Evolutionary conservation across 768 basidiomycete genomes (phyloP).

Genomic region (Lyophyllum decastes): DNA sequence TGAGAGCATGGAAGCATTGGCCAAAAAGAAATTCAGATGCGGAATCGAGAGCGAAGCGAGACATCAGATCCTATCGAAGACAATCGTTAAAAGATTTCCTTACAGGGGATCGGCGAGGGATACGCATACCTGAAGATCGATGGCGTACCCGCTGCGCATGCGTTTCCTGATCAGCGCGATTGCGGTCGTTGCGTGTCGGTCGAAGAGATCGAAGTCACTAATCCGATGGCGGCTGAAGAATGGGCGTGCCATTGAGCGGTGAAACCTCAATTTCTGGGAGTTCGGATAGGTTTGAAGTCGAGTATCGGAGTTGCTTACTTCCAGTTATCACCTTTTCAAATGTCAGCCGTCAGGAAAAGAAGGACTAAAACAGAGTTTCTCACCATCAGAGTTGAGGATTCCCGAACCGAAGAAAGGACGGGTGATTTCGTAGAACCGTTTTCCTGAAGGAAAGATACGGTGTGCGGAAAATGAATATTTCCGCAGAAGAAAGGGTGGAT

Average conservation of each 20-base stretch:
- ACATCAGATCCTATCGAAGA: slow-evolving; percentile 49
- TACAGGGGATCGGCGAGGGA: background rate
- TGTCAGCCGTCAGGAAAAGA: background rate
- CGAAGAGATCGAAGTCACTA: slow-evolving; percentile 62
- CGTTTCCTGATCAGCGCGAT: slow-evolving; percentile 50
- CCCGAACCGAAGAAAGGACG: slow-evolving; percentile 58
- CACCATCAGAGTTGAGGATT: slow-evolving; percentile 71
- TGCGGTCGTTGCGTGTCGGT: slow-evolving; percentile 48
- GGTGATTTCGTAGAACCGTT: slow-evolving; percentile 44
- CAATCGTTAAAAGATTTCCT: background rate
- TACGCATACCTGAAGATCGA: slow-evolving; percentile 59
- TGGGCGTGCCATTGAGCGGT: slow-evolving; percentile 64
- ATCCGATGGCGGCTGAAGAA: slow-evolving; percentile 64
- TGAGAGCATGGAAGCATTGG: slow-evolving; percentile 52
- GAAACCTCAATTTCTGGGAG: slow-evolving; percentile 43
- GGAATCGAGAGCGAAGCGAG: slow-evolving; percentile 65
- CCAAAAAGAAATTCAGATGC: slow-evolving; percentile 71
- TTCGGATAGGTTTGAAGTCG: background rate
- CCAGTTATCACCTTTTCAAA: slow-evolving; percentile 34
- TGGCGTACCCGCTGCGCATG: slow-evolving; percentile 46
- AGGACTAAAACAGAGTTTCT: slow-evolving; percentile 4
- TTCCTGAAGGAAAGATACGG: slow-evolving; percentile 28
- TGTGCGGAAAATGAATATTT: background rate
- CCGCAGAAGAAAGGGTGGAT: background rate
- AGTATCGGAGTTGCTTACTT: slow-evolving; percentile 25